Evolutionary conservation across 179 eudicot genomes (phyloP).

Genomic region (Heliamphora pulchella): DNA sequence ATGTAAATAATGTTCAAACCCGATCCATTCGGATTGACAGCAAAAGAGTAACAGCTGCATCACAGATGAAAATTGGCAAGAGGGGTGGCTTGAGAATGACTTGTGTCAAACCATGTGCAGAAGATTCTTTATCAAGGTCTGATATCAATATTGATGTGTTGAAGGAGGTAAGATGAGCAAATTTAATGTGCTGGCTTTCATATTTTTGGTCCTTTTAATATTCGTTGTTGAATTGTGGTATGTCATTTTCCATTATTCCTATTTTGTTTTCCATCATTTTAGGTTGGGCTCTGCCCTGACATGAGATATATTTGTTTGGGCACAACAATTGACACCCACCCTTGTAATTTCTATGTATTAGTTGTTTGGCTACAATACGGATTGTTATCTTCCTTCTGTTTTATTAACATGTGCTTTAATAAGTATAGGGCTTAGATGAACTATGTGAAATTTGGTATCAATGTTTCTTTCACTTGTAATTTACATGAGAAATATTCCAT

Average conservation of each 20-base stretch:
- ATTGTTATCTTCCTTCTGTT: not conserved
- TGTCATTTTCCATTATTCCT: not conserved
- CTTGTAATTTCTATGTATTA: not conserved
- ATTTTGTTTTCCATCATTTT: not conserved
- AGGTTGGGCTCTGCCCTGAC: not conserved
- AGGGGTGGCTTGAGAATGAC: slow-evolving; percentile 60
- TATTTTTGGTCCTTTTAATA: slow-evolving; percentile 4
- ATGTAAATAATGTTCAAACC: slow-evolving; percentile 62
- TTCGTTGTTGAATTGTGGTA: not conserved
- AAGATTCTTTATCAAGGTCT: slow-evolving; percentile 65
- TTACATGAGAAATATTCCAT: not conserved
- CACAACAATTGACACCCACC: not conserved
- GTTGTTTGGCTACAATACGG: not conserved
- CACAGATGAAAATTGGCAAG: slow-evolving; percentile 73
- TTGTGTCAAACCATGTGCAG: slow-evolving; percentile 66
- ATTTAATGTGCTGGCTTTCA: slow-evolving; percentile 1
- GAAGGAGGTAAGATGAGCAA: slow-evolving; percentile 64
- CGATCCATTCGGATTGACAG: slow-evolving; percentile 59
- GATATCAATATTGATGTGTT: slow-evolving; percentile 83
- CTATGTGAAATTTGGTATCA: not conserved
- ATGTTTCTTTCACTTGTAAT: not conserved
- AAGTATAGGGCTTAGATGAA: not conserved
- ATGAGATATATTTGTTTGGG: not conserved
- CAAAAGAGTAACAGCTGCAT: slow-evolving; percentile 48
- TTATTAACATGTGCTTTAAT: not conserved